Evolutionary conservation across 306 rosid species (phyloP), one percentile per base, ranked within the genome.

Genomic region (Cucurbita ficifolia): DNA sequence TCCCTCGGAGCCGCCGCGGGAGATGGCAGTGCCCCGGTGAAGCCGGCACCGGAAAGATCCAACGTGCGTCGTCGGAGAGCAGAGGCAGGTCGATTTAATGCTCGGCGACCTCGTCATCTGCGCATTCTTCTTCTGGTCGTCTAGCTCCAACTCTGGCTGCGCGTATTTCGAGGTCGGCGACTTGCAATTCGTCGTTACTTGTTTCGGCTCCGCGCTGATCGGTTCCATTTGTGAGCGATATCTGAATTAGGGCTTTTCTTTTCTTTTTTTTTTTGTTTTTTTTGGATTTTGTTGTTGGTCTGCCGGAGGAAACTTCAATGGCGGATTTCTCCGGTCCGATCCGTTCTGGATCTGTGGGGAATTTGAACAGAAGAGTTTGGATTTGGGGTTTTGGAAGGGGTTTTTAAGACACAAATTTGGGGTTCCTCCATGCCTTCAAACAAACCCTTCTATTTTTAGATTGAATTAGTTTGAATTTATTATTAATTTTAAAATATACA

Each of bases 21-120:
- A 54, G 14, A 90, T 16, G 13, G 79, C 73, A 0, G 69, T 3
- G 5, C 57, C n/a, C 0, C 96, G 78, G 76, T 88, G 96, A 79
- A 58, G 80, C 9, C 89, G 81, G 77, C 98, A 92, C 43, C 96
- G 77, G 77, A 92, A 92, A 29, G 96, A 92, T 56, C 98, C 98
- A 0, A 19, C 84, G 33, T 92, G 98, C 1, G 96, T 92, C 52
- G 96, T 90, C 53, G 96, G 96, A 0, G 96, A 92, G 81, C 96
- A 92, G 4, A 92, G 90, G 62, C 96, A 92, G 1, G 80, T 88
- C 73, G 35, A 46, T 77, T 73, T 79, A 13, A 57, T 76, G 72
- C 81, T 83, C 76, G 75, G 24, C 62, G 84, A 78, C 67, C 81
- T 83, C 35, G 70, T 65, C n/a, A 72, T n/a, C 10, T 82, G 81